phyloP scores from a whole-genome alignment of 139 green algal species.

The Mesostigma viride region DNA sequence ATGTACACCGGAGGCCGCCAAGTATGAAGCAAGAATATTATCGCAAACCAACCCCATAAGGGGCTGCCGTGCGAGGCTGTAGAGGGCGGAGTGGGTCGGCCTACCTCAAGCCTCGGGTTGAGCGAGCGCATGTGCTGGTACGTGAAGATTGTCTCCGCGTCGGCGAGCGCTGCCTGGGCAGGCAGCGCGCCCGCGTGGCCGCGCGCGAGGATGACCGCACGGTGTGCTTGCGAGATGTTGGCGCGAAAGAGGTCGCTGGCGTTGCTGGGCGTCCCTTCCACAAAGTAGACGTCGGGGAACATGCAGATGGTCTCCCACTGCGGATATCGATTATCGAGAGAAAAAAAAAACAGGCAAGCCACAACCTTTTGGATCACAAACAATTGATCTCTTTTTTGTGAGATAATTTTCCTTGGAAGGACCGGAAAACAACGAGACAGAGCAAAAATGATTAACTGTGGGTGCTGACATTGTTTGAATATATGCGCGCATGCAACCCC shows the following conservation, averaged over 20 bases:
- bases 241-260: not conserved
- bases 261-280: not conserved
- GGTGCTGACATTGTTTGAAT: too few relatives aligned
- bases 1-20: not conserved
- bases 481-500: too few relatives aligned
- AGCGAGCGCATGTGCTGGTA: not conserved
- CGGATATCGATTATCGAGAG: too few relatives aligned
- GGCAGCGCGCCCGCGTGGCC: not conserved
- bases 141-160: constrained; percentile 6
- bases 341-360: too few relatives aligned
- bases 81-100: not conserved
- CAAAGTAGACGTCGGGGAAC: not conserved
- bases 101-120: constrained; percentile 4
- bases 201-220: not conserved
- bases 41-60: too few relatives aligned
- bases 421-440: too few relatives aligned
- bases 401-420: too few relatives aligned
- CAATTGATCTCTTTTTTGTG: too few relatives aligned
- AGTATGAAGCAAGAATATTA: not conserved
- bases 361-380: too few relatives aligned
- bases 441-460: too few relatives aligned
- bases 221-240: not conserved
- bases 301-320: not conserved
- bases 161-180: too few relatives aligned
- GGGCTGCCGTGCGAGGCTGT: not conserved